Evolutionary conservation across 2,329 filamentous ascomycete genomes (phyloP), one percentile per base, ranked within the genome.

Genomic region (Tetracladium maxilliforme): DNA sequence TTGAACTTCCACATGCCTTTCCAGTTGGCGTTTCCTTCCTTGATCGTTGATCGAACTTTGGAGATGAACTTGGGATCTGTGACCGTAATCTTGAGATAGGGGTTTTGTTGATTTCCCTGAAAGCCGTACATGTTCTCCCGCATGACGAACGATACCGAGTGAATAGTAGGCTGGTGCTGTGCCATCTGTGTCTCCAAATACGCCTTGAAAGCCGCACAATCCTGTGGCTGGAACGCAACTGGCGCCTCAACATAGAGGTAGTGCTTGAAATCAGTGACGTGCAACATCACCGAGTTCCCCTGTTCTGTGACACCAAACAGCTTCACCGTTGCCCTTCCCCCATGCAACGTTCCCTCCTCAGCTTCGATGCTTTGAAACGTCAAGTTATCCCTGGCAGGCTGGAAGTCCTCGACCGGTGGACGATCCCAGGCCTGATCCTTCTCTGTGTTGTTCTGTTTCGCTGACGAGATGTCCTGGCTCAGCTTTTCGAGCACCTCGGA

Each of bases 181-280:
- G 71, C 78, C 24, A 93, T 51, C 44, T 80, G 73, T 6, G 66
- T 61, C 42, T 98, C 86, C 17, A 98, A 67, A 42, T 72, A 95
- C 4, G 69, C 59, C 44, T 77, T 80, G 60, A 79, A 98, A 1
- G 68, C 57, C 10, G 73, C 63, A 47, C 83, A 84, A 45, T 98
- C 84, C 21, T 72, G 64, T 22, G 71, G 70, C 15, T 70, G 69
- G 48, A 98, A 98, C 14, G 70, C 68, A 7, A 86, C 58, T 0
- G 90, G 90, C 0, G 92, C 90, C 7, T 82, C 78, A 22, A 95
- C 72, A 42, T 93, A 98, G 28, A 98, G 70, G 46, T 98, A 98
- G 48, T 98, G 90, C 38, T 83, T 76, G 52, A 98, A 98, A 43
- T 84, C 82, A 10, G 81, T 93, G 33, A 98, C 86, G 48, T 98